Evolutionary conservation across 1,139 yeast genomes (phyloP), one percentile per base, ranked within the genome.

Genomic region (Kodamaea ohmeri): DNA sequence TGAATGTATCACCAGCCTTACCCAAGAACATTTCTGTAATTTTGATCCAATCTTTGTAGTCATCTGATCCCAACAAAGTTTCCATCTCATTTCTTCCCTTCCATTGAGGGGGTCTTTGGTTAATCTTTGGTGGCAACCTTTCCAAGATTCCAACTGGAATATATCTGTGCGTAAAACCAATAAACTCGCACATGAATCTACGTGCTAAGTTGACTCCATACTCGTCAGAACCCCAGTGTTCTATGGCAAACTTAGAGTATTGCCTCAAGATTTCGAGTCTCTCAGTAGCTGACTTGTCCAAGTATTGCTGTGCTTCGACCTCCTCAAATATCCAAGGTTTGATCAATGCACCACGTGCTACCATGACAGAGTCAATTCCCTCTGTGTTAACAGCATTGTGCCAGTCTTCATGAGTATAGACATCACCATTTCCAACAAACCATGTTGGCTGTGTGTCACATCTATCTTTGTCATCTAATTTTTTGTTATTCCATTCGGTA

Each of bases 311-410:
- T 6, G 94, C 73, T 41, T 90, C 94, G 38, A 94, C 79, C 63
- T 92, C 99, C 65, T 94, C 97, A 53, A 92, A 92, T 35, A 92
- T 87, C 99, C 99, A 92, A 34, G 99, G 99, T 63, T 94, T 92
- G 59, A 94, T 90, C 49, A 92, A 76, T 0, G 97, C 97, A 39
- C 97, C 98, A 52, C 99, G 77, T 2, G 98, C 98, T 39, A 94
- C 90, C 97, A 94, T 92, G 16, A 89, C 95, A 25, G 94, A 80
- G 62, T 94, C 98, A 39, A 90, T 80, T 13, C 88, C 86, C 25
- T 78, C 77, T 33, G 78, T 72, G 27, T 74, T 73, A 31, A 81
- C 70, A n/a, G 85, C 90, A 30, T 72, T 71, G 59, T 88, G 76
- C 96, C 96, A 92, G 57, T 92, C 98, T 53, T 84, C 85, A 65